These are phyloP conservation scores for Trichoderma aggressivum DNA, from an alignment of 2,329 filamentous ascomycete species.

Conservation along the genomic window DNA sequence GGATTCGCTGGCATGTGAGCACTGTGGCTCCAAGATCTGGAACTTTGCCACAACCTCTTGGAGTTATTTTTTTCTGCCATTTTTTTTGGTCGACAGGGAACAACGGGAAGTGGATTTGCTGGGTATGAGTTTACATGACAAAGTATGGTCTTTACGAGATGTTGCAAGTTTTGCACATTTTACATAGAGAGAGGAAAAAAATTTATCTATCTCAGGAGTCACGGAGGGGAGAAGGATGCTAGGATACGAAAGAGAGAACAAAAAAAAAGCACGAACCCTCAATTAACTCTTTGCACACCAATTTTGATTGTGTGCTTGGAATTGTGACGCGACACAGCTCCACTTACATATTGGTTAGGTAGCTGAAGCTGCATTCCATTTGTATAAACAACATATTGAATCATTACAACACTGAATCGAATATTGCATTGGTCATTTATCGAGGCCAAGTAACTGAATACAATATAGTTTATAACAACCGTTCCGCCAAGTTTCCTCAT, in stretches of 20 bases:
- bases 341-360: background rate
- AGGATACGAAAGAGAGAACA: background rate
- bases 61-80: conserved; percentile 4
- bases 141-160: conserved; percentile 6
- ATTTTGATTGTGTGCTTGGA: background rate
- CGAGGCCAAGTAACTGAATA: too few relatives aligned
- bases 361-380: background rate
- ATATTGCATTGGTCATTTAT: too few relatives aligned
- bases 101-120: conserved; percentile 6
- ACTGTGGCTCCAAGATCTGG: conserved; percentile 12
- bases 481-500: background rate
- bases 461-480: too few relatives aligned
- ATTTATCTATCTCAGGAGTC: background rate
- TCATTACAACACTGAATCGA: background rate
- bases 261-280: background rate
- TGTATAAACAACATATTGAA: too few relatives aligned
- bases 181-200: conserved; percentile 6
- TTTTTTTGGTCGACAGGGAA: conserved; percentile 13
- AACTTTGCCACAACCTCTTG: conserved; percentile 3
- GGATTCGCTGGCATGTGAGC: conserved; percentile 15
- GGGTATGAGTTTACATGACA: conserved; percentile 6
- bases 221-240: background rate
- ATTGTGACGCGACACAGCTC: background rate
- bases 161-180: conserved; percentile 15
- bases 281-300: background rate